Evolutionary conservation across 495 filamentous ascomycete species (phyloP), one percentile per base, ranked within the genome.

Genomic region (Talaromyces nanjingensis): DNA sequence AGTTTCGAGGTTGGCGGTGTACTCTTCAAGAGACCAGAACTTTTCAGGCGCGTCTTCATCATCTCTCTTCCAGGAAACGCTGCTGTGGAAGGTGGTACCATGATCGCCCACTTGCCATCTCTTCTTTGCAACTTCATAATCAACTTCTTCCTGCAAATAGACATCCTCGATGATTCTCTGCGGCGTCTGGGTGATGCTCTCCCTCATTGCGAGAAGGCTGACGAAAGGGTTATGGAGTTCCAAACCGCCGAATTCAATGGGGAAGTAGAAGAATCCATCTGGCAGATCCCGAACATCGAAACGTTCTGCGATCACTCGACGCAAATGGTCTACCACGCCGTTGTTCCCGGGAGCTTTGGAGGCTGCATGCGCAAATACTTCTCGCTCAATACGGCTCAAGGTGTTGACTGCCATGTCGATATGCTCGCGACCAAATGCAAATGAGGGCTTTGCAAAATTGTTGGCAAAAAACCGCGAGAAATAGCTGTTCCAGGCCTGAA

Each of bases 231-330:
- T 86, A 22, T 80, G 69, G 22, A 87, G 77, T 4, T 81, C 80
- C 4, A 87, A 73, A 3, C 85, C 84, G 14, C 85, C 85, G 18
- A 87, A 76, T 64, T 84, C 79, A 22, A 82, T 74, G 3, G 87
- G 86, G 63, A 85, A 85, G 70, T 81, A 90, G 70, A 89, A 82
- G 70, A 87, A 87, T n/a, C 84, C 87, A 61, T 89, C 83, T 0
- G 87, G 87, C 24, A 90, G 79, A 54, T 84, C 72, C 2, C 71
- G 66, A 47, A 87, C 71, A 14, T 72, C 72, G 67, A 89, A 91
- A 1, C 81, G 76, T 14, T 81, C 70, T 8, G 75, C 68, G 52
- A 91, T 82, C 6, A 76, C 72, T 9, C 75, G 68, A 14, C 84
- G 83, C 1, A 91, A 77, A 68, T 86, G 84, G 25, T 82, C 76